These are phyloP conservation scores for Neurospora tetrasperma DNA, from an alignment of 495 filamentous ascomycete genomes.

Conservation along the genomic window DNA sequence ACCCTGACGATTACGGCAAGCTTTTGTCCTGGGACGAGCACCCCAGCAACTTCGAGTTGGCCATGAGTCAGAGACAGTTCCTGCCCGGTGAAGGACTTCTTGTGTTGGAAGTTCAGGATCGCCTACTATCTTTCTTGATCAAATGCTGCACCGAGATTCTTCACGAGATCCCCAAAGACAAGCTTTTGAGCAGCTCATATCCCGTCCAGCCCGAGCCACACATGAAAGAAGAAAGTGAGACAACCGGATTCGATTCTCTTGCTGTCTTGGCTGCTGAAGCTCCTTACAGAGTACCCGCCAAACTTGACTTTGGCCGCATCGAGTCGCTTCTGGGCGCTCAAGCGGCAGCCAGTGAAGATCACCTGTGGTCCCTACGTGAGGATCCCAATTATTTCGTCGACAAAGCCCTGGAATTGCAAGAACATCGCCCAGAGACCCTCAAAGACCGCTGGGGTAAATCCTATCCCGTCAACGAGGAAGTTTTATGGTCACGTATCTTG, in stretches of 20 bases:
- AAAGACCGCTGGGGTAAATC: slow-evolving; percentile 18
- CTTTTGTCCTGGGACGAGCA: slow-evolving; percentile 31
- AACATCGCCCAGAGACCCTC: slow-evolving; percentile 34
- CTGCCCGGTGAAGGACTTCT: slow-evolving; percentile 34
- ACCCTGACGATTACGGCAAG: slow-evolving; percentile 32
- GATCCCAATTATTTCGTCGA: slow-evolving; percentile 44
- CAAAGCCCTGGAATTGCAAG: slow-evolving; percentile 21
- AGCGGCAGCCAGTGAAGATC: slow-evolving; percentile 33
- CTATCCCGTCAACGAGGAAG: slow-evolving; percentile 14
- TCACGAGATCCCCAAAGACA: slow-evolving; percentile 16
- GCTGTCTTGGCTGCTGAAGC: slow-evolving; percentile 31
- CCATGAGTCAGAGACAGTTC: slow-evolving; percentile 7
- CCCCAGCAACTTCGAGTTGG: slow-evolving; percentile 2
- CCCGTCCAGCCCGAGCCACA: slow-evolving; percentile 22
- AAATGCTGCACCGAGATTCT: slow-evolving; percentile 29
- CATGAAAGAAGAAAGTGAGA: slow-evolving; percentile 17
- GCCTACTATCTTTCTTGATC: slow-evolving; percentile 34
- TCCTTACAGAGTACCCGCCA: slow-evolving; percentile 33
- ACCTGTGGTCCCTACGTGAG: slow-evolving; percentile 43
- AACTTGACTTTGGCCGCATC: slow-evolving; percentile 32
- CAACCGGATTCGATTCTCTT: slow-evolving; percentile 7
- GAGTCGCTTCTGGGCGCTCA: slow-evolving; percentile 30
- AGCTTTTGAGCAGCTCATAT: background rate
- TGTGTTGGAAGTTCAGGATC: slow-evolving; percentile 37
- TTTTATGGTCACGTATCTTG: slow-evolving; percentile 10